A percentile compares a stretch with the other conserved stretches of the same genome.
Conservation (phyloP, 1,139 yeast genomes). For the Candida buenavistaensis region DNA sequence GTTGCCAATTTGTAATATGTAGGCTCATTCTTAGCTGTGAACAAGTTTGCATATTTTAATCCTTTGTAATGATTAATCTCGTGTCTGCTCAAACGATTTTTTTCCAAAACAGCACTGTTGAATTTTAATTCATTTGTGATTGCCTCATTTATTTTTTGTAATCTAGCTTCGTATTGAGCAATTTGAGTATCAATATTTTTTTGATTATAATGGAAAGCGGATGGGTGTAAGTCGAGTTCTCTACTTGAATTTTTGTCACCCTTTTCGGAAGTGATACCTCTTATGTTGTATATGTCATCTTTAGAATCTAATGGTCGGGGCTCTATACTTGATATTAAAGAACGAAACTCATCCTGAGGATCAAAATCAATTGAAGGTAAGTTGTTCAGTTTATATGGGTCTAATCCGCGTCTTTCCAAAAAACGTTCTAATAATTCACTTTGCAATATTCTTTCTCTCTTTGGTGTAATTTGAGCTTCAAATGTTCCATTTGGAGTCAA, state of each 20-base stretch:
- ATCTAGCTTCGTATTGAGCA: constrained; percentile 26
- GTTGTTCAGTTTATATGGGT: constrained; percentile 17
- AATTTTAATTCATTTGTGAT: constrained; percentile 28
- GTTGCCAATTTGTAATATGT: constrained; percentile 39
- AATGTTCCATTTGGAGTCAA: constrained; percentile 28
- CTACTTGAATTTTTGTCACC: constrained; percentile 18
- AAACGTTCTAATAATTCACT: constrained; percentile 26
- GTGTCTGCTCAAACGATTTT: constrained; percentile 18
- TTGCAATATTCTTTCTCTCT: constrained; percentile 24
- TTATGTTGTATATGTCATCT: constrained; percentile 21
- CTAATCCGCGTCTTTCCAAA: constrained; percentile 21
- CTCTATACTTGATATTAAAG: constrained; percentile 14
- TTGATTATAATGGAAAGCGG: constrained; percentile 24
- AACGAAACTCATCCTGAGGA: constrained; percentile 18
- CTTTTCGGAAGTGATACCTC: constrained; percentile 17
- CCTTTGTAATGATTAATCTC: constrained; percentile 28
- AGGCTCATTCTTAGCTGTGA: constrained; percentile 20
- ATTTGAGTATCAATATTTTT: constrained; percentile 26
- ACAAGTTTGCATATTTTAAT: constrained; percentile 20
- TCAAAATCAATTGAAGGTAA: constrained; percentile 13
- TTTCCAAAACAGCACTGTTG: constrained; percentile 15
- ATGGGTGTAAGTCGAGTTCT: constrained; percentile 20
- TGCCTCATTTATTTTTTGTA: constrained; percentile 19
- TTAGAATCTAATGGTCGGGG: constrained; percentile 21
- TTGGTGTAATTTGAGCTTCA: constrained; percentile 21